Percentiles rank a stretch among this genome's conserved stretches.
Conservation (phyloP, 1,139 yeast species). For the Protomyces arabidopsidicola region DNA sequence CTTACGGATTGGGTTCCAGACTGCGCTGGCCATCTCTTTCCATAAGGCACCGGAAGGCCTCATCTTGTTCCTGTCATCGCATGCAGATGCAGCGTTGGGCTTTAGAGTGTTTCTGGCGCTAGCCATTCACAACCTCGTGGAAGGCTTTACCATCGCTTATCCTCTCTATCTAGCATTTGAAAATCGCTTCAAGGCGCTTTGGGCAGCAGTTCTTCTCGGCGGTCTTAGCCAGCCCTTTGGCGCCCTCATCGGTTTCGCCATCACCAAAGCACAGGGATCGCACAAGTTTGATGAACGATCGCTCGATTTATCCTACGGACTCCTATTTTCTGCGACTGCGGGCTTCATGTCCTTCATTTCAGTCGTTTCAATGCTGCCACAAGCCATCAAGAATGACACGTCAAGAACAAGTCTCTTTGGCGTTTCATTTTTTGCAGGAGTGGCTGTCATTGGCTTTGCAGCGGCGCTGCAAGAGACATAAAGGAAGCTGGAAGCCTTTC, state of each 20-base stretch:
- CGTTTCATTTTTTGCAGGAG: slow-evolving; percentile 18
- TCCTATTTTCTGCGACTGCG: slow-evolving; percentile 21
- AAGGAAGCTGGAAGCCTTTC: background rate
- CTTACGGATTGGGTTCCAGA: slow-evolving; percentile 81
- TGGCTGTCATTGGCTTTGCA: slow-evolving; percentile 17
- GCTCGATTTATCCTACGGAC: slow-evolving; percentile 34
- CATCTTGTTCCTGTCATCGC: slow-evolving; percentile 72
- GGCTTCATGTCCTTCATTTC: slow-evolving; percentile 29
- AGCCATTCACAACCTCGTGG: slow-evolving; percentile 86
- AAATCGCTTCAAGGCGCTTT: slow-evolving; percentile 60
- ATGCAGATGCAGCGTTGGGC: slow-evolving; percentile 70
- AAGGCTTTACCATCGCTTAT: slow-evolving; percentile 89
- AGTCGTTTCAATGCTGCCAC: slow-evolving; percentile 21
- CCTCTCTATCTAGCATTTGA: slow-evolving; percentile 74
- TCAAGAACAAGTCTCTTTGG: slow-evolving; percentile 8
- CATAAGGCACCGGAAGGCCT: slow-evolving; percentile 96
- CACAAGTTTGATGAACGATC: background rate
- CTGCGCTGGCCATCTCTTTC: slow-evolving; percentile 77
- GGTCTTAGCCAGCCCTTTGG: slow-evolving; percentile 87
- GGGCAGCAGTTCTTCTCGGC: slow-evolving; percentile 65
- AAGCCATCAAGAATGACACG: slow-evolving; percentile 24
- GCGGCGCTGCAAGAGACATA: background rate
- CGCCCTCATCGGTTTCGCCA: slow-evolving; percentile 62
- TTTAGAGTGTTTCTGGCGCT: slow-evolving; percentile 75
- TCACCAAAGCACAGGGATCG: slow-evolving; percentile 8